These are phyloP conservation scores for Magnusiomyces magnusii DNA, from an alignment of 1,139 yeast genomes.

Conservation along the genomic window DNA sequence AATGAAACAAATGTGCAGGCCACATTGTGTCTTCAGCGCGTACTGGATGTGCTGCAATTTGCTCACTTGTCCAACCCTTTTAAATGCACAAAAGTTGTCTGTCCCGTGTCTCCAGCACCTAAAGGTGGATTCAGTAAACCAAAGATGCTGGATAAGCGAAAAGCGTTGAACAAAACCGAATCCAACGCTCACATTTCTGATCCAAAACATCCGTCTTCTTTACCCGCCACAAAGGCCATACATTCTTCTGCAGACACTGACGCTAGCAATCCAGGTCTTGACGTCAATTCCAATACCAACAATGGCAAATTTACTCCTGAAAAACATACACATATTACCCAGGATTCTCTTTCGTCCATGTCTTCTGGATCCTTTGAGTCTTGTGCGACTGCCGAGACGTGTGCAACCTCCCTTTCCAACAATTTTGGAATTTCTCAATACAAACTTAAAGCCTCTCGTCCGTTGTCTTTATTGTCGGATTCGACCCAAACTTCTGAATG, in stretches of 20 bases:
- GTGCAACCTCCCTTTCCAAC: not conserved
- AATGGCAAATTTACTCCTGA: not conserved
- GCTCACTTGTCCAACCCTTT: not conserved
- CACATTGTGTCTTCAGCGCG: not conserved
- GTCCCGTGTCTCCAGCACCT: not conserved
- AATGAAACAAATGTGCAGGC: not conserved
- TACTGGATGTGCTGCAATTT: not conserved
- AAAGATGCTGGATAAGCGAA: no score
- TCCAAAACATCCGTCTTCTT: no score
- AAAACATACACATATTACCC: not conserved
- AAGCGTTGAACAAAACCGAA: no score
- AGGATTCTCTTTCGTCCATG: not conserved
- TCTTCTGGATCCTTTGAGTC: not conserved
- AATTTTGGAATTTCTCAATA: not conserved
- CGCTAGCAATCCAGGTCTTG: no score
- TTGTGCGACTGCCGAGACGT: not conserved
- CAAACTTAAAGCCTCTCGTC: not conserved
- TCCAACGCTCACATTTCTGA: no score
- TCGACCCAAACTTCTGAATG: not conserved
- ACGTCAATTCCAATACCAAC: no score
- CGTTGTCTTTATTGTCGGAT: not conserved
- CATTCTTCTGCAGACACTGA: no score
- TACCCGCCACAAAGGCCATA: no score
- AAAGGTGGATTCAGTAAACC: no score
- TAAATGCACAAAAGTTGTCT: not conserved